A percentile compares a stretch with the other conserved stretches of the same genome.
These are phyloP conservation scores for Torulaspora indica DNA, from an alignment of 805 yeast genomes.

Conservation along the genomic window DNA sequence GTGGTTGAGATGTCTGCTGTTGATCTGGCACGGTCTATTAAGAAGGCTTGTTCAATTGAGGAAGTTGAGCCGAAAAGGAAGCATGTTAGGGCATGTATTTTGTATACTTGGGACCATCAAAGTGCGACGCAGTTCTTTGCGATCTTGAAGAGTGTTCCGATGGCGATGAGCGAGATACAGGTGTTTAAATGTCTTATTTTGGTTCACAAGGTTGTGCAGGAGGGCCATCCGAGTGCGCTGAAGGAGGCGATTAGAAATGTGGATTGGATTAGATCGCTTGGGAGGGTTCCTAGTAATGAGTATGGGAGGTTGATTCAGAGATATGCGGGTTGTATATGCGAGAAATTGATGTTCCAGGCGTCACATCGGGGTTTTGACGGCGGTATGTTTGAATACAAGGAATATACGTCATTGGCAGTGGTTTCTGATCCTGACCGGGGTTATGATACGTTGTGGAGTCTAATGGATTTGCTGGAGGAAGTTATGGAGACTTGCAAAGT, in stretches of 20 bases:
- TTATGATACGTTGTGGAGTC: conserved; percentile 78
- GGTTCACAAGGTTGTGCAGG: conserved; percentile 90
- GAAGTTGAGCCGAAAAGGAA: conserved; percentile 93
- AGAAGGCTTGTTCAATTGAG: conserved; percentile 80
- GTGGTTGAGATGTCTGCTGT: conserved; percentile 26
- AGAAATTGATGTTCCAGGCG: conserved; percentile 77
- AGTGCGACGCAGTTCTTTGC: conserved; percentile 82
- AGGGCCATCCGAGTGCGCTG: conserved; percentile 87
- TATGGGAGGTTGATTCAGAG: conserved; percentile 74
- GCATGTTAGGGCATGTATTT: conserved; percentile 93
- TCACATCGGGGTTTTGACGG: conserved; percentile 76
- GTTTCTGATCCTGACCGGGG: conserved; percentile 96
- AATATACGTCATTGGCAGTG: conserved; percentile 78
- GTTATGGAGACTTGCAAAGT: conserved; percentile 73
- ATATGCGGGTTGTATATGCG: conserved; percentile 63
- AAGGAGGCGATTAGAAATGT: conserved; percentile 74
- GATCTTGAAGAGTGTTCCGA: conserved; percentile 69
- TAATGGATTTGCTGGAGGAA: conserved; percentile 80
- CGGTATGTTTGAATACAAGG: conserved; percentile 95
- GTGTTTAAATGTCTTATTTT: conserved; percentile 79
- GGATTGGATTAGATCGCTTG: conserved; percentile 72
- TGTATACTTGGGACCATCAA: conserved; percentile 93
- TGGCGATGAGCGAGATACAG: conserved; percentile 74
- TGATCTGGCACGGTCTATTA: conserved; percentile 42
- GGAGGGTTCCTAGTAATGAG: conserved; percentile 49